Conservation (phyloP, 1,284 basidiomycete species). For the Agroathelia rolfsii region DNA sequence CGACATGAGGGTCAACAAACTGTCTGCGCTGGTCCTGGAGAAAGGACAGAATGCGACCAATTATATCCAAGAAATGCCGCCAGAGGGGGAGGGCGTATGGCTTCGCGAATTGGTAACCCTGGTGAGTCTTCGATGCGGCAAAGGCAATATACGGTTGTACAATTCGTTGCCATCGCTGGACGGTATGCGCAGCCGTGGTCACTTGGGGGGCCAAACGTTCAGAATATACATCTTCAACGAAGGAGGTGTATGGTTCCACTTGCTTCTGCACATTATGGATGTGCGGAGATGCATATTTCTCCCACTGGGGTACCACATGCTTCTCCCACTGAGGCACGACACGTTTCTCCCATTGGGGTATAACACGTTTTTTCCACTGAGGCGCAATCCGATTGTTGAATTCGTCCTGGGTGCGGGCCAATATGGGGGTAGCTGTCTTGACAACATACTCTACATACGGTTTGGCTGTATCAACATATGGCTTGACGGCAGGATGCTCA, state of each 20-base stretch:
- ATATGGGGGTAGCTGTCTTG: slow-evolving; percentile 28
- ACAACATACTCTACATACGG: slow-evolving; percentile 24
- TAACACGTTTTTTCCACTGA: slow-evolving; percentile 30
- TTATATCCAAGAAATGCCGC: no score
- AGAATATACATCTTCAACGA: slow-evolving; percentile 24
- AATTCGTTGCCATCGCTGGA: slow-evolving; percentile 26
- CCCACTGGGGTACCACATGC: slow-evolving; percentile 21
- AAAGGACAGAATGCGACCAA: slow-evolving; percentile 23
- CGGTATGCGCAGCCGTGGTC: slow-evolving; percentile 18
- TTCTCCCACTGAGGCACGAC: slow-evolving; percentile 36
- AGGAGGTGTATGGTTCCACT: slow-evolving; percentile 29
- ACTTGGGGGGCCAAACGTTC: slow-evolving; percentile 12
- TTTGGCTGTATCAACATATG: slow-evolving; percentile 31
- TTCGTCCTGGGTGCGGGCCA: slow-evolving; percentile 27
- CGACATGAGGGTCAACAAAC: slow-evolving; percentile 63
- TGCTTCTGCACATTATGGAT: slow-evolving; percentile 23
- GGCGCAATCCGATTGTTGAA: slow-evolving; percentile 33
- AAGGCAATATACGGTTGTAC: slow-evolving; percentile 33
- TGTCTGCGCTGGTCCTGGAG: slow-evolving; percentile 38
- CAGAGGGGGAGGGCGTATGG: slow-evolving; percentile 31
- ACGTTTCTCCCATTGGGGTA: slow-evolving; percentile 26
- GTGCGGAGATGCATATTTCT: slow-evolving; percentile 18
- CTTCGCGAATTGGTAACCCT: slow-evolving; percentile 30
- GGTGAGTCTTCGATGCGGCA: slow-evolving; percentile 29
- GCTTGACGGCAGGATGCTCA: slow-evolving; percentile 41